Evolutionary conservation across 2,329 filamentous ascomycete species (phyloP).

Genomic region (Exophiala viscosa): DNA sequence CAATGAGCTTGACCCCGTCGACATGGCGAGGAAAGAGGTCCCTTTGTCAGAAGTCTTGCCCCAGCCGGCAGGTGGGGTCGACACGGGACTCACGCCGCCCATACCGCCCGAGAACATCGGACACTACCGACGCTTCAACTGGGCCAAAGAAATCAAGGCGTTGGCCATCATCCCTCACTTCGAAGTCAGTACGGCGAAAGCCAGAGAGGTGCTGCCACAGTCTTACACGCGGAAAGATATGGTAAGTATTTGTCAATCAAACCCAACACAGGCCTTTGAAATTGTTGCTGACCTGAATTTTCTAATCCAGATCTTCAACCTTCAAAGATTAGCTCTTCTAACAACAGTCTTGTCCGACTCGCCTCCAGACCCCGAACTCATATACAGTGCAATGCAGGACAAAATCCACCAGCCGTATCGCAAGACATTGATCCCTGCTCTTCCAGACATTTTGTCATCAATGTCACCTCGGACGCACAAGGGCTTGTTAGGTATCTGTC

Average conservation of each 20-base stretch:
- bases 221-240: slow-evolving; percentile 78
- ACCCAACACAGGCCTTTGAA: too few relatives aligned
- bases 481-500: slow-evolving; percentile 86
- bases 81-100: slow-evolving; percentile 82
- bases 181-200: slow-evolving; percentile 89
- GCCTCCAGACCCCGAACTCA: slow-evolving; percentile 86
- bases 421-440: slow-evolving; percentile 82
- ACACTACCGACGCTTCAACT: slow-evolving; percentile 92
- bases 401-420: slow-evolving; percentile 97
- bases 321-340: slow-evolving; percentile 87
- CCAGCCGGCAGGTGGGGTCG: slow-evolving; percentile 80
- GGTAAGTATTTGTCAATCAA: slow-evolving; percentile 54
- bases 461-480: slow-evolving; percentile 85
- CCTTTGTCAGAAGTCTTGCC: slow-evolving; percentile 91
- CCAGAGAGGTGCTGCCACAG: slow-evolving; percentile 77
- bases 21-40: slow-evolving; percentile 87
- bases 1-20: slow-evolving; percentile 83
- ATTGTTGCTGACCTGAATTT: background rate
- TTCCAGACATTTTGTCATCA: slow-evolving; percentile 84
- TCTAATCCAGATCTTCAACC: slow-evolving; percentile 64
- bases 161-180: slow-evolving; percentile 96
- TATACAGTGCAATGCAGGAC: slow-evolving; percentile 98
- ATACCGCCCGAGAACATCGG: slow-evolving; percentile 89
- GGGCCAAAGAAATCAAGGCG: slow-evolving; percentile 93
- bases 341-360: slow-evolving; percentile 85